These are phyloP conservation scores for Exophiala xenobiotica DNA, from an alignment of 2,329 filamentous ascomycete species.

Conservation along the genomic window DNA sequence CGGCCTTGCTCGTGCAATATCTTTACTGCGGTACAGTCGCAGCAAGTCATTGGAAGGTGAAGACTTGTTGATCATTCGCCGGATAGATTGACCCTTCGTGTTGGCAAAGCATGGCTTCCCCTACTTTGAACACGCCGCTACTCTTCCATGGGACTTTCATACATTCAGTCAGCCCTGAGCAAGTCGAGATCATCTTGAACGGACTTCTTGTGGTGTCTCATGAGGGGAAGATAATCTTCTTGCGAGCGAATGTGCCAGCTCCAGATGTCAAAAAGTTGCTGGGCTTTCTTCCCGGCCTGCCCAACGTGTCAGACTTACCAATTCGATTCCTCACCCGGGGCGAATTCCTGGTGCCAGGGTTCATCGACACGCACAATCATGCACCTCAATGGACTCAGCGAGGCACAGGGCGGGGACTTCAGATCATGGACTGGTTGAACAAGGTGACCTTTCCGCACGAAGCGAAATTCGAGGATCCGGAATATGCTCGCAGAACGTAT, in stretches of 20 bases:
- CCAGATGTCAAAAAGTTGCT: slow-evolving; percentile 17
- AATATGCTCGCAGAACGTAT: slow-evolving; percentile 56
- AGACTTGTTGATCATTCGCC: not conserved
- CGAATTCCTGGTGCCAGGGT: slow-evolving; percentile 59
- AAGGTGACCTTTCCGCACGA: slow-evolving; percentile 66
- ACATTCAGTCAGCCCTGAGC: slow-evolving; percentile 39
- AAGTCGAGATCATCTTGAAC: slow-evolving; percentile 42
- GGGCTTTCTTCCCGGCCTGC: slow-evolving; percentile 4
- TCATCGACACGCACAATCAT: slow-evolving; percentile 68
- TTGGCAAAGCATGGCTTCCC: not conserved
- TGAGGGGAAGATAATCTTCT: slow-evolving; percentile 27
- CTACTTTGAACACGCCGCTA: not conserved
- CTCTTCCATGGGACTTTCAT: slow-evolving; percentile 46
- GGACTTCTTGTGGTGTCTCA: slow-evolving; percentile 17
- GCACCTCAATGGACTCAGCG: slow-evolving; percentile 58
- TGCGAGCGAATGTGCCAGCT: slow-evolving; percentile 23
- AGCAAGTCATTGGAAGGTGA: not conserved
- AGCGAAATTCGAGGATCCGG: slow-evolving; percentile 56
- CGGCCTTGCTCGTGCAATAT: too few species aligned
- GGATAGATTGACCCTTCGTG: not conserved
- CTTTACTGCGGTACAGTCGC: not conserved
- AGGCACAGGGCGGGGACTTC: slow-evolving; percentile 42
- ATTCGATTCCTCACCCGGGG: slow-evolving; percentile 32
- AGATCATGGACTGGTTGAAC: slow-evolving; percentile 60
- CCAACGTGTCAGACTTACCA: slow-evolving; percentile 10